Percentiles rank a stretch among this genome's conserved stretches.
Conservation (phyloP, 352 stramenopile genomes). For the Phytopythium mirpurense region DNA sequence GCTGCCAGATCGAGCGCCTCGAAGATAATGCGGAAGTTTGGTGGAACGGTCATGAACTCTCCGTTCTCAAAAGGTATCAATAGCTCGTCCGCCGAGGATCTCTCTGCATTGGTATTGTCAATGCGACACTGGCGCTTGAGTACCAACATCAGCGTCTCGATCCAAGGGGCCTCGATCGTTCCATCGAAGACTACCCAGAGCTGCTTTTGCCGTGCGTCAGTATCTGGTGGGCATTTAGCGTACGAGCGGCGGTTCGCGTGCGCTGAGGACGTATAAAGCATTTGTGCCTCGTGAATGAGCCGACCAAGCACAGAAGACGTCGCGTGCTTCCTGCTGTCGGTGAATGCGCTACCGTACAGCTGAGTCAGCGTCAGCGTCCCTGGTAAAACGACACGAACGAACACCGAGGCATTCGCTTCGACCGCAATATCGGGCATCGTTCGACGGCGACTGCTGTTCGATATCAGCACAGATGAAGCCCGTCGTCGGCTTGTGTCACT, state of each 20-base stretch:
- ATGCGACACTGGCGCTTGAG: constrained; percentile 6
- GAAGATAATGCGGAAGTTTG: constrained; percentile 60
- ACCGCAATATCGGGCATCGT: neutral
- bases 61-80: constrained; percentile 29
- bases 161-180: constrained; percentile 26
- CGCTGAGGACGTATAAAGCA: constrained; percentile 10
- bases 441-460: neutral
- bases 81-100: neutral
- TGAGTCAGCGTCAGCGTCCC: constrained; percentile 36
- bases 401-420: constrained; percentile 7
- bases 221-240: neutral
- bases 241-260: neutral
- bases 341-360: constrained; percentile 34
- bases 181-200: constrained; percentile 48
- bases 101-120: neutral
- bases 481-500: neutral
- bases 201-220: constrained; percentile 10
- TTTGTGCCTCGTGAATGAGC: constrained; percentile 26
- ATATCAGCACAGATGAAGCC: neutral
- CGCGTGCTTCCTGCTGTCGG: constrained; percentile 22
- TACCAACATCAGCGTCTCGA: constrained; percentile 30
- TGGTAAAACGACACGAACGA: constrained; percentile 24
- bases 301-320: constrained; percentile 30
- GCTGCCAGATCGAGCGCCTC: constrained; percentile 36
- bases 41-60: constrained; percentile 53